These are phyloP conservation scores for Boletellus deceptivus DNA, from an alignment of 1,284 basidiomycete species.

Conservation along the genomic window DNA sequence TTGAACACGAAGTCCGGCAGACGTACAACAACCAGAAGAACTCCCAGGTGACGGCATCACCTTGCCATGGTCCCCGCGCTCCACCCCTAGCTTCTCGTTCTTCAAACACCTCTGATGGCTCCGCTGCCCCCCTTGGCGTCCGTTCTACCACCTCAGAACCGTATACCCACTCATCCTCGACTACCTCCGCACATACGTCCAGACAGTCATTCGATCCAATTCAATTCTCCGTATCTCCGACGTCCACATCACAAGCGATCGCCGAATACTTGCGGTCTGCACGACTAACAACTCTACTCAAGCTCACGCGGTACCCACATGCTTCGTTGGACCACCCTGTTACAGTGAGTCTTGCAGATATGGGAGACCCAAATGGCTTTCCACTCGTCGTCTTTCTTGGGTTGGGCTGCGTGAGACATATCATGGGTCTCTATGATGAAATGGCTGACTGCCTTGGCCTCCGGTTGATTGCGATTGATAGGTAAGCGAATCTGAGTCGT, in stretches of 20 bases:
- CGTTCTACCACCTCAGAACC: constrained; percentile 18
- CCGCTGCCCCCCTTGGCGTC: constrained; percentile 23
- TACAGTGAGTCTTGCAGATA: constrained; percentile 90
- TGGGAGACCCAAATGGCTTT: constrained; percentile 79
- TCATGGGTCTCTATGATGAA: constrained; percentile 95
- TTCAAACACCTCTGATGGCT: constrained; percentile 31
- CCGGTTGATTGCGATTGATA: constrained; percentile 90
- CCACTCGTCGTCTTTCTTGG: constrained; percentile 92
- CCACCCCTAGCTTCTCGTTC: constrained; percentile 23
- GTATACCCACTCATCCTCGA: constrained; percentile 36
- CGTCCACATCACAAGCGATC: constrained; percentile 64
- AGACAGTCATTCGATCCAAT: constrained; percentile 45
- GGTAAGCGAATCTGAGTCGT: constrained; percentile 44
- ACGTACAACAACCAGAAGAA: constrained; percentile 61
- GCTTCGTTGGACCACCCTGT: constrained; percentile 69
- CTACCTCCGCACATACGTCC: constrained; percentile 43
- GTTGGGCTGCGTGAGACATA: constrained; percentile 89
- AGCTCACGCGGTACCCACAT: constrained; percentile 76
- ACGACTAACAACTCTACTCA: constrained; percentile 80
- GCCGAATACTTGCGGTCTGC: constrained; percentile 84
- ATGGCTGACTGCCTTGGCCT: constrained; percentile 87
- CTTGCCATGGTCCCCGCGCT: constrained; percentile 25
- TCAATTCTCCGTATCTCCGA: constrained; percentile 42
- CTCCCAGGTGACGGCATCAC: constrained; percentile 39
- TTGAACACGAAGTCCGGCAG: constrained; percentile 73